phyloP scores from a whole-genome alignment of 2,329 filamentous ascomycete species.

The Aspergillus sojae region DNA sequence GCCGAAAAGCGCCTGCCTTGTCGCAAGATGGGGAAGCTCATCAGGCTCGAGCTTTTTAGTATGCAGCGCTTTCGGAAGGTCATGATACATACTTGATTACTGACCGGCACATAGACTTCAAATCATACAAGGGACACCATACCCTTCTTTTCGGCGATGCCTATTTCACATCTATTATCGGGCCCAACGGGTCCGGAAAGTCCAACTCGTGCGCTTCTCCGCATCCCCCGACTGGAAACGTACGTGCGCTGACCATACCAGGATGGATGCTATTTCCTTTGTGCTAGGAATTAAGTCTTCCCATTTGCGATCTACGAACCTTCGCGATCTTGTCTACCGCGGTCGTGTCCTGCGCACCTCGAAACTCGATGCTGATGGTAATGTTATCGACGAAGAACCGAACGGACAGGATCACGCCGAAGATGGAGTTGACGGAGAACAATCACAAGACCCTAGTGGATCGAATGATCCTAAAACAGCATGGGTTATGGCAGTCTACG shows the following conservation, averaged over 20 bases:
- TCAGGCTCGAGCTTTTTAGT: slow-evolving; percentile 93
- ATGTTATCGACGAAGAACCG: slow-evolving; percentile 65
- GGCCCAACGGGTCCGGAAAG: slow-evolving; percentile 98
- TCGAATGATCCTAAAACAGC: slow-evolving; percentile 84
- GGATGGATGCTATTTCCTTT: slow-evolving; percentile 99
- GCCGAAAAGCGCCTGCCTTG: slow-evolving; percentile 28
- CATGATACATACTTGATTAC: slow-evolving; percentile 16
- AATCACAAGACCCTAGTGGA: slow-evolving; percentile 60
- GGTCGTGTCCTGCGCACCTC: slow-evolving; percentile 90
- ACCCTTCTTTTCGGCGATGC: slow-evolving; percentile 92
- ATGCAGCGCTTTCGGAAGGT: slow-evolving; percentile 38
- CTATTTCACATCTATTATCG: slow-evolving; percentile 98
- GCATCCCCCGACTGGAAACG: neutral
- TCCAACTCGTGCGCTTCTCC: slow-evolving; percentile 78
- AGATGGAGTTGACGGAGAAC: slow-evolving; percentile 59
- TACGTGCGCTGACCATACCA: slow-evolving; percentile 44
- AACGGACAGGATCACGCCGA: slow-evolving; percentile 63
- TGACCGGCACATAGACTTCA: slow-evolving; percentile 73
- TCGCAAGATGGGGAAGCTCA: slow-evolving; percentile 87
- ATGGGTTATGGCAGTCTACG: slow-evolving; percentile 99
- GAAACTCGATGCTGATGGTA: slow-evolving; percentile 85
- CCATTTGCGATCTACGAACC: slow-evolving; percentile 90
- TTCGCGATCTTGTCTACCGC: slow-evolving; percentile 94
- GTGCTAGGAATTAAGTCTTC: slow-evolving; percentile 98
- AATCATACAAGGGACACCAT: slow-evolving; percentile 98